Conservation (phyloP, 164 flowering plant genomes). For the Taxillus chinensis region DNA sequence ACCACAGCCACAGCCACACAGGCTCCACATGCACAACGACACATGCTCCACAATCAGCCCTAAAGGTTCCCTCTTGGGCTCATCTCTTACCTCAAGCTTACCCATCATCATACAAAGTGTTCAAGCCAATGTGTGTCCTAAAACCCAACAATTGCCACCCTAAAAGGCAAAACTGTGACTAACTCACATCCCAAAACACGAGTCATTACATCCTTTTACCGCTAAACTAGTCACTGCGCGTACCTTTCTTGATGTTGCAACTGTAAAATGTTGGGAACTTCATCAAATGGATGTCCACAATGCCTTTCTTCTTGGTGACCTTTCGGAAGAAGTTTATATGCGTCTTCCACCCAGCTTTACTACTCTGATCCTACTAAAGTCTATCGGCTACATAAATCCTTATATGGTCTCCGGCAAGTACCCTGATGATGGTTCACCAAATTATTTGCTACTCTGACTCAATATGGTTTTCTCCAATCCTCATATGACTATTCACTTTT, state of each 20-base stretch:
- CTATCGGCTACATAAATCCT: neutral
- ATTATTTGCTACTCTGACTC: neutral
- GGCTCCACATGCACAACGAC: too few relatives aligned
- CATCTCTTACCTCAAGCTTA: too few relatives aligned
- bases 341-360: neutral
- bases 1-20: too few relatives aligned
- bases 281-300: conserved; percentile 3
- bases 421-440: conserved; percentile 1
- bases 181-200: too few relatives aligned
- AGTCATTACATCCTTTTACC: too few relatives aligned
- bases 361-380: neutral
- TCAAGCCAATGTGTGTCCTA: too few relatives aligned
- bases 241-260: neutral
- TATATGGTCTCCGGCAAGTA: neutral
- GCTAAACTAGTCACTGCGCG: neutral
- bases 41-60: too few relatives aligned
- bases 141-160: too few relatives aligned
- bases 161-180: too few relatives aligned
- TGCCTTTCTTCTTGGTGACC: neutral
- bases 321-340: neutral
- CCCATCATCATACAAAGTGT: too few relatives aligned
- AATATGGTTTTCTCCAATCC: neutral
- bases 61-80: too few relatives aligned
- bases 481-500: neutral
- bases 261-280: neutral